Evolutionary conservation across 345 rosid species (phyloP), one percentile per base, ranked within the genome.

Genomic region (Clausena lansium): DNA sequence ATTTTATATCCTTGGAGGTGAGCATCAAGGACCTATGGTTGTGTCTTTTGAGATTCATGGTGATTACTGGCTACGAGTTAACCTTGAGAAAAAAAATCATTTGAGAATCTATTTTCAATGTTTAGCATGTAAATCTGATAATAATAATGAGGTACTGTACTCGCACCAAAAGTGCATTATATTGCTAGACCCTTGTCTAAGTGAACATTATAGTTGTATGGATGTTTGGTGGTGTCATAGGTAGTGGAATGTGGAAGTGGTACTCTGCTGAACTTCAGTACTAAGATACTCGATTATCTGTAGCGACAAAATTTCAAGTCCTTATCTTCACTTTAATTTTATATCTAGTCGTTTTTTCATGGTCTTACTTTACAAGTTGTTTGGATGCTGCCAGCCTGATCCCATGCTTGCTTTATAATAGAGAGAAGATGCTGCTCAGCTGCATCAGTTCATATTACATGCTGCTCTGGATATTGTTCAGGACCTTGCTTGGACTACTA

Each of bases 401-500:
- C 80, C 20, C 19, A 63, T 60, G 15, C 13, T 57, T 20, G 19
- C 80, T 25, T 45, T n/a, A 3, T 81, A 79, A 58, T 84, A 97
- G 99, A 94, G 98, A 89, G 98, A 97, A 91, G 99, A 97, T 85
- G 97, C 98, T 77, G 92, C 98, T 30, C 98, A 97, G 83, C 76
- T 94, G 86, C 98, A 92, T 80, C 99, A 97, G 58, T 97, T 97
- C 80, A 81, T 97, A 58, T 85, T 97, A 74, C 99, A 97, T 68
- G 98, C 98, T 7, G 98, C 99, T 13, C 81, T 94, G 79, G 98
- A 97, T 86, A 87, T 97, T 67, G 99, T 93, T 78, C 98, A 97
- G 85, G 99, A 97, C 82, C 79, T 92, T 28, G 97, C 99, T 54
- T 94, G 98, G 99, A 91, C 97, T 47, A 97, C 98, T 47, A 92